These are phyloP conservation scores for Neurospora discreta DNA, from an alignment of 495 filamentous ascomycete genomes.

Conservation along the genomic window DNA sequence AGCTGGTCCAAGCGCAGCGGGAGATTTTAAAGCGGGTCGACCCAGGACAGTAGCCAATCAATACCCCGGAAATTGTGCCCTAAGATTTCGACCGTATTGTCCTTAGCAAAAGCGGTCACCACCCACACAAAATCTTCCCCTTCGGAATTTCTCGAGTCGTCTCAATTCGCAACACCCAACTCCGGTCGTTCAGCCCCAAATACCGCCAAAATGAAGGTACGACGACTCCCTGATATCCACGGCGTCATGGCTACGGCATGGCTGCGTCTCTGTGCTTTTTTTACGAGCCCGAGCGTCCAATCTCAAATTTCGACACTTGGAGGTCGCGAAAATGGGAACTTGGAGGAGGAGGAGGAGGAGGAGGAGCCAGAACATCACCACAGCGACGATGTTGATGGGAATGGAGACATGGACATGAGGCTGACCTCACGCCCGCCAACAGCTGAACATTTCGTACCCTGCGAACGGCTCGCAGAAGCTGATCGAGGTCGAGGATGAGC, in stretches of 20 bases:
- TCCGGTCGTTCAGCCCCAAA: conserved; percentile 22
- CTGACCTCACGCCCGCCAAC: conserved; percentile 21
- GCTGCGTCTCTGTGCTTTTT: neutral
- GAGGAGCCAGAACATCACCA: neutral
- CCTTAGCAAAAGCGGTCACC: neutral
- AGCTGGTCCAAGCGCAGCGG: neutral
- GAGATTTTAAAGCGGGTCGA: conserved; percentile 1
- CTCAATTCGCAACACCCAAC: conserved; percentile 18
- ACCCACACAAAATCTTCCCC: conserved; percentile 26
- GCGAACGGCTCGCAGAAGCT: conserved; percentile 99
- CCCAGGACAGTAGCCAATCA: conserved; percentile 9
- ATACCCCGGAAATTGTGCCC: conserved; percentile 15
- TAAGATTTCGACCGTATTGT: conserved; percentile 14
- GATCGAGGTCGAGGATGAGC: conserved; percentile 97
- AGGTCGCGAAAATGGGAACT: neutral
- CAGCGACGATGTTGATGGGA: neutral
- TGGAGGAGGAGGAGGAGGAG: neutral
- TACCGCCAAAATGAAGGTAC: conserved; percentile 30
- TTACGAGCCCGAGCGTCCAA: neutral
- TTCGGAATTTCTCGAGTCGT: conserved; percentile 14
- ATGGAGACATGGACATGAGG: neutral
- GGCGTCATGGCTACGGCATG: neutral
- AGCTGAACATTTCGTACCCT: conserved; percentile 97
- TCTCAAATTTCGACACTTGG: neutral
- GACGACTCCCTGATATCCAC: neutral